These are phyloP conservation scores for Auricularia cornea DNA, from an alignment of 768 basidiomycete species.

Conservation along the genomic window DNA sequence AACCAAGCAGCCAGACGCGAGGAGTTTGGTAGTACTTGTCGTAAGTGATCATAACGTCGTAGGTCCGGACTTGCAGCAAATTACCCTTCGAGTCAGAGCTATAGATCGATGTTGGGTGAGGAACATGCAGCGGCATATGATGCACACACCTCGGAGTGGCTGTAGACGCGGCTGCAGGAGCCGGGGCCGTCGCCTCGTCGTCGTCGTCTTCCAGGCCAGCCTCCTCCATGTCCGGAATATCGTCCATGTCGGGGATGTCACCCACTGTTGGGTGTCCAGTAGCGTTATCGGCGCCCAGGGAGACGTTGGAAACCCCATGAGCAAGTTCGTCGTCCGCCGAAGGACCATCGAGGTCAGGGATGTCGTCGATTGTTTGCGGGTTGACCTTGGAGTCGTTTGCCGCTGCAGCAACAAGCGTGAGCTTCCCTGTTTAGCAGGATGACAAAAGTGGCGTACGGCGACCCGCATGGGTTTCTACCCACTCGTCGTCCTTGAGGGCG, in stretches of 20 bases:
- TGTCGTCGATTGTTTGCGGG: constrained; percentile 68
- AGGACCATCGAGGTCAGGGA: constrained; percentile 70
- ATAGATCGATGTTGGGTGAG: constrained; percentile 1
- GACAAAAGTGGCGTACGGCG: constrained; percentile 27
- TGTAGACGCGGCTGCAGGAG: constrained; percentile 24
- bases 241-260: constrained; percentile 88
- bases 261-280: constrained; percentile 11
- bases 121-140: too few relatives aligned
- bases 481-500: constrained; percentile 62
- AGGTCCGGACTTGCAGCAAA: constrained; percentile 90
- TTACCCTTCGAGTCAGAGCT: constrained; percentile 50
- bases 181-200: constrained; percentile 65
- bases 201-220: constrained; percentile 82
- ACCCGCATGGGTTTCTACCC: constrained; percentile 97
- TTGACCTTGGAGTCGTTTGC: constrained; percentile 39
- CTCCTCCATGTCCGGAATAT: constrained; percentile 99
- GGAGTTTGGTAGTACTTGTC: constrained; percentile 99
- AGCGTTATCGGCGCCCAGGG: background rate
- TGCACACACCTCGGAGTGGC: constrained; percentile 25
- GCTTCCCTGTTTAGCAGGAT: background rate
- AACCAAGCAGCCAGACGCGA: constrained; percentile 93
- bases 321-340: constrained; percentile 3
- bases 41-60: constrained; percentile 99
- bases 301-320: background rate
- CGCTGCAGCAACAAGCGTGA: constrained; percentile 2